Conservation (phyloP, 2,329 filamentous ascomycete genomes). For the Neonectria magnoliae region DNA sequence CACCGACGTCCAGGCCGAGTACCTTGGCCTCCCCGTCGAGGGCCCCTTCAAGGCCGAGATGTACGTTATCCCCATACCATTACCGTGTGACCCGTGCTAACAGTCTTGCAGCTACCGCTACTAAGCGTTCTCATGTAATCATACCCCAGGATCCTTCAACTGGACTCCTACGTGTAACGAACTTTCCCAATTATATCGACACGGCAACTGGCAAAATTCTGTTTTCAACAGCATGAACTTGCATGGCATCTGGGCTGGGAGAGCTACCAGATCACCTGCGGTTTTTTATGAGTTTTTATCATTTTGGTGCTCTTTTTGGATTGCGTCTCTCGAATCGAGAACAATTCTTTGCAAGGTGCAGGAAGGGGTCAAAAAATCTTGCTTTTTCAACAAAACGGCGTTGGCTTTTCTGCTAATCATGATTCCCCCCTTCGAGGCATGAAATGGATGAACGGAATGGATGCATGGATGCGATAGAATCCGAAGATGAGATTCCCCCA, state of each 20-base stretch:
- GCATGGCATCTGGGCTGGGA: slow-evolving; percentile 51
- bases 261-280: slow-evolving; percentile 41
- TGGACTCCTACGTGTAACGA: slow-evolving; percentile 52
- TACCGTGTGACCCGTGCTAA: not conserved
- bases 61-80: slow-evolving; percentile 59
- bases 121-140: slow-evolving; percentile 51
- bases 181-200: slow-evolving; percentile 44
- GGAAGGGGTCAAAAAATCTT: slow-evolving; percentile 48
- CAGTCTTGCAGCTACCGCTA: slow-evolving; percentile 53
- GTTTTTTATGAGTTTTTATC: slow-evolving; percentile 38
- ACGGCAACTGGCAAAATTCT: slow-evolving; percentile 51
- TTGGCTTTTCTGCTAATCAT: slow-evolving; percentile 52
- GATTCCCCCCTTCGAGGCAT: slow-evolving; percentile 47
- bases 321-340: slow-evolving; percentile 31
- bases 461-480: slow-evolving; percentile 39
- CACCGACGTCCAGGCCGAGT: slow-evolving; percentile 88
- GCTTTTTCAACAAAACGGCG: slow-evolving; percentile 55
- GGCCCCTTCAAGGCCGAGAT: slow-evolving; percentile 97
- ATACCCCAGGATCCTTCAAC: slow-evolving; percentile 53
- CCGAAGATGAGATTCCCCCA: slow-evolving; percentile 30
- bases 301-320: slow-evolving; percentile 39
- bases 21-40: slow-evolving; percentile 85
- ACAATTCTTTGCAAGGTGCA: slow-evolving; percentile 43
- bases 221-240: slow-evolving; percentile 58
- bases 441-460: slow-evolving; percentile 37